phyloP scores from a whole-genome alignment of 2,329 filamentous ascomycete species.

The Phialophora chinensis region DNA sequence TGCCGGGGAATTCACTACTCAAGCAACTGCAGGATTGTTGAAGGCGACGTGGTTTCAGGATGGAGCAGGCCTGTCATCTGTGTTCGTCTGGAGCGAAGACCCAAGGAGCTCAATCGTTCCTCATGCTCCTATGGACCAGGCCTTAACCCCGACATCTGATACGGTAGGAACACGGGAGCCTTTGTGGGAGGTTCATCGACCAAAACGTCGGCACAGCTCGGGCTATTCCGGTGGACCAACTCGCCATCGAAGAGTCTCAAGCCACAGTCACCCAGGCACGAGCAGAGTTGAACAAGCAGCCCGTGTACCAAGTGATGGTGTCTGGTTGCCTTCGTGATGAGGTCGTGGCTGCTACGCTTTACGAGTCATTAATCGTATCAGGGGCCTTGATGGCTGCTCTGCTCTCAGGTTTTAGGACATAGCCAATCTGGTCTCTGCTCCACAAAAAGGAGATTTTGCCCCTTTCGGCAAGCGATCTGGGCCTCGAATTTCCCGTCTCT shows the following conservation, averaged over 20 bases:
- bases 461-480: not conserved
- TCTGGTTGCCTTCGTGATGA: not conserved
- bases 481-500: not conserved
- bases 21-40: not conserved
- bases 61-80: not conserved
- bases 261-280: not conserved
- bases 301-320: not conserved
- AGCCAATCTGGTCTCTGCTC: not conserved
- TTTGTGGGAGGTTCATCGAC: not conserved
- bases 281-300: not conserved
- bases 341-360: not conserved
- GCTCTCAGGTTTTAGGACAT: not conserved
- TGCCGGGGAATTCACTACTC: not conserved
- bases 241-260: not conserved
- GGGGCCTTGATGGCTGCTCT: not conserved
- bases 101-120: not conserved
- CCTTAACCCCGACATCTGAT: not conserved
- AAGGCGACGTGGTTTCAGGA: not conserved
- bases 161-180: not conserved
- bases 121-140: not conserved
- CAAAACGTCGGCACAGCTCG: not conserved
- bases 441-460: not conserved
- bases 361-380: not conserved
- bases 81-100: slow-evolving; percentile 1
- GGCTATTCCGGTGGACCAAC: not conserved